Evolutionary conservation across 2,329 filamentous ascomycete genomes (phyloP).

Genomic region (Aspergillus pseudoterreus): DNA sequence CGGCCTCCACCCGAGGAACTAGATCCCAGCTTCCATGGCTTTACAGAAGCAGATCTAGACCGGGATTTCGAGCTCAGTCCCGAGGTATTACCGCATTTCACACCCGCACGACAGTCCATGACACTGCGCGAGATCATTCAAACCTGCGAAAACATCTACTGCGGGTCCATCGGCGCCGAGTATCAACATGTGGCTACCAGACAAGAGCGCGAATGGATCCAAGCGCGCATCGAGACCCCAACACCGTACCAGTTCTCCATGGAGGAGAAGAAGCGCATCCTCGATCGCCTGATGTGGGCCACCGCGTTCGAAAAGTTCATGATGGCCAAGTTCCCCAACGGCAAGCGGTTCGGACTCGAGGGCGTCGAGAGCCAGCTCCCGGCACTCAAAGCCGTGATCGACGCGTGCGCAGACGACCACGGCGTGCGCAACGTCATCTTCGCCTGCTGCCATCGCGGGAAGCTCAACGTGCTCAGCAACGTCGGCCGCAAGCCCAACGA

Average conservation of each 20-base stretch:
- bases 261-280: conserved; percentile 94
- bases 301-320: conserved; percentile 96
- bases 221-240: conserved; percentile 89
- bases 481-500: conserved; percentile 98
- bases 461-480: conserved; percentile 96
- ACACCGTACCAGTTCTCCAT: conserved; percentile 94
- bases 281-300: conserved; percentile 97
- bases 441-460: conserved; percentile 75
- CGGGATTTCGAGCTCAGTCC: no score
- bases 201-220: conserved; percentile 96
- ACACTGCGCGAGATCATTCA: conserved; percentile 74
- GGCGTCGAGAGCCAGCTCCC: conserved; percentile 95
- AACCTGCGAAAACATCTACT: conserved; percentile 92
- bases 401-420: conserved; percentile 90
- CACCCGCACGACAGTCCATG: no score
- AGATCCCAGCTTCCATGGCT: no score
- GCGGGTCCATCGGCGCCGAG: conserved; percentile 93
- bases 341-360: conserved; percentile 98
- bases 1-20: no score
- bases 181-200: conserved; percentile 98
- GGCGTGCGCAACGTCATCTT: conserved; percentile 83
- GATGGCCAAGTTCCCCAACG: conserved; percentile 96
- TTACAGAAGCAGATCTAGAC: no score
- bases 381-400: conserved; percentile 98
- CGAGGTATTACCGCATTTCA: no score